These are phyloP conservation scores for Cairneyella variabilis DNA, from an alignment of 495 filamentous ascomycete genomes.

Conservation along the genomic window DNA sequence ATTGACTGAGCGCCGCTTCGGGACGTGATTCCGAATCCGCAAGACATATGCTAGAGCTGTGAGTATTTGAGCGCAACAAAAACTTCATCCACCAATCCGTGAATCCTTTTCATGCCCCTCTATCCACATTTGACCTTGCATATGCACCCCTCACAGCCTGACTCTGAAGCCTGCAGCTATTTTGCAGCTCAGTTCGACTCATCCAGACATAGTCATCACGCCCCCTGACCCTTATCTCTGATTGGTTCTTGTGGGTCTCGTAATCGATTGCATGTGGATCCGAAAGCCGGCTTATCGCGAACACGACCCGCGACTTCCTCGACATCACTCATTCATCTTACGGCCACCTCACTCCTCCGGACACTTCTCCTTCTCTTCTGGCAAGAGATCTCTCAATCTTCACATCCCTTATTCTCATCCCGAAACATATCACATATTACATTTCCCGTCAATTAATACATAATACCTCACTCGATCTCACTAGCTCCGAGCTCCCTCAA, in stretches of 20 bases:
- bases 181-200: slow-evolving; percentile 1
- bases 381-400: slow-evolving; percentile 2
- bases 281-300: slow-evolving; percentile 18
- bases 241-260: slow-evolving; percentile 8
- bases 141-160: too few relatives aligned
- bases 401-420: background rate
- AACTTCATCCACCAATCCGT: too few relatives aligned
- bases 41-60: too few relatives aligned
- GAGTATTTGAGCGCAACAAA: too few relatives aligned
- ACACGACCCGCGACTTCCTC: slow-evolving; percentile 7
- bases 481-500: too few relatives aligned
- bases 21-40: too few relatives aligned
- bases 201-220: slow-evolving; percentile 4
- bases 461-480: too few relatives aligned
- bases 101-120: too few relatives aligned
- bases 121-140: too few relatives aligned
- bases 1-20: too few relatives aligned
- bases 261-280: too few relatives aligned
- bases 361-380: background rate
- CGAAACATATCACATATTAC: background rate
- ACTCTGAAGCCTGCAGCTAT: too few relatives aligned
- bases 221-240: background rate
- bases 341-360: background rate
- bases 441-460: background rate
- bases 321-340: background rate